Evolutionary conservation across 352 stramenopile genomes (phyloP).

Genomic region (Lagenidium sp.): DNA sequence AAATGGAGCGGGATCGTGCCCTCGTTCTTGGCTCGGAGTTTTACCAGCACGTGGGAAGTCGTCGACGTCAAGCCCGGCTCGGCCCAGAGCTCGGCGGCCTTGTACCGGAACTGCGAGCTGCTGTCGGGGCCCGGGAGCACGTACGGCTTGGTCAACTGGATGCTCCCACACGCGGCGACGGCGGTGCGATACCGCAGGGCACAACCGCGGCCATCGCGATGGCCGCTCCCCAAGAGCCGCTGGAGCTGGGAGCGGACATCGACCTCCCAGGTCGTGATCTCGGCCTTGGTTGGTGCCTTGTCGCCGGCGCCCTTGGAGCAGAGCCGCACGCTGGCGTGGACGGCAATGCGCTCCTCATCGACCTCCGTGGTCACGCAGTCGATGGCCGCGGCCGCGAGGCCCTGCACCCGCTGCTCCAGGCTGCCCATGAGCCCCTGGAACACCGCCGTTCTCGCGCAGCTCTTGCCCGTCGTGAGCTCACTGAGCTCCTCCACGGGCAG

Average conservation of each 20-base stretch:
- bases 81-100: conserved; percentile 9
- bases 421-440: conserved; percentile 3
- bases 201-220: not conserved
- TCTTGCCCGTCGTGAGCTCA: conserved; percentile 15
- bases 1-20: conserved; percentile 10
- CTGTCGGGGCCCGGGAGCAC: not conserved
- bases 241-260: conserved; percentile 1
- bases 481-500: conserved; percentile 18
- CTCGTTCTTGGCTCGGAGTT: conserved; percentile 13
- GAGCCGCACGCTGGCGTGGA: conserved; percentile 9
- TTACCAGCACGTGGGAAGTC: conserved; percentile 1
- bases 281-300: not conserved
- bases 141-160: not conserved
- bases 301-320: not conserved
- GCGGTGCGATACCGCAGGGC: conserved; percentile 6
- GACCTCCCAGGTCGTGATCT: conserved; percentile 1
- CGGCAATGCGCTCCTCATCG: conserved; percentile 8
- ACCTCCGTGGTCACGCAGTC: conserved; percentile 16
- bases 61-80: not conserved
- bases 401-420: not conserved
- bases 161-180: too few relatives aligned
- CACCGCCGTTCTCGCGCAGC: conserved; percentile 3
- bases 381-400: not conserved
- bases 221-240: not conserved
- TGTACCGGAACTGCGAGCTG: conserved; percentile 9